Percentiles rank a stretch among this genome's conserved stretches.
These are phyloP conservation scores for Lycium barbarum DNA, from an alignment of 257 asterid species.

Conservation along the genomic window DNA sequence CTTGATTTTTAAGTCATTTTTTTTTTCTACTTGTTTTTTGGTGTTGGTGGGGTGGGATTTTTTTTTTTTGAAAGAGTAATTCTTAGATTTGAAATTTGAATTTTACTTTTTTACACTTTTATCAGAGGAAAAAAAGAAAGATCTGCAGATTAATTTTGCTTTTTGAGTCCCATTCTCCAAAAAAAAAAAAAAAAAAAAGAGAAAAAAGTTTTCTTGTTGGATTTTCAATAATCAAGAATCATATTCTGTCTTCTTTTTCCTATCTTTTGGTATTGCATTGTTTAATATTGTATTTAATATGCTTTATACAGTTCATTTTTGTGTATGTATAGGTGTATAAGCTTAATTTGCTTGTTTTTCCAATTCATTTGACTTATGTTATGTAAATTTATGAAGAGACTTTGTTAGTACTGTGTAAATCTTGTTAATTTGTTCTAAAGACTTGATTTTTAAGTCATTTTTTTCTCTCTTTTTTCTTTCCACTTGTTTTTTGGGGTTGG, in stretches of 20 bases:
- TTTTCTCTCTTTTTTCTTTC: not conserved
- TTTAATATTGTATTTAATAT: not conserved
- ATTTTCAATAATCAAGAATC: conserved; percentile 8
- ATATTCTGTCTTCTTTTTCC: conserved; percentile 1
- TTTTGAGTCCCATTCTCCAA: conserved; percentile 29
- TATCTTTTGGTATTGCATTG: not conserved
- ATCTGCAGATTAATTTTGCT: conserved; percentile 50
- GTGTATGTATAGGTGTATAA: not conserved
- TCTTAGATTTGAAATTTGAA: conserved; percentile 41
- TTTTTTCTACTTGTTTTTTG: not conserved
- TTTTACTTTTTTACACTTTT: conserved; percentile 39
- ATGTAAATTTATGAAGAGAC: not conserved
- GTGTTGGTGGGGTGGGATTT: conserved; percentile 5
- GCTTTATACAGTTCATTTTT: conserved; percentile 20
- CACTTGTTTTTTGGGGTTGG: conserved; percentile 11
- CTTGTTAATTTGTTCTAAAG: conserved; percentile 15
- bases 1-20: not conserved
- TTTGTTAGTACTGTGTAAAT: not conserved
- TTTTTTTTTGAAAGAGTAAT: conserved; percentile 32
- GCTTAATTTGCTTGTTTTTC: not conserved
- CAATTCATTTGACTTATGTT: not conserved
- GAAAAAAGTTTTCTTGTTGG: conserved; percentile 7
- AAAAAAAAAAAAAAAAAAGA: not conserved
- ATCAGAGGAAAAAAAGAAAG: conserved; percentile 57
- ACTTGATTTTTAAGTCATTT: not conserved